Conservation (phyloP, 768 basidiomycete species). For the Collybiopsis luxurians region DNA sequence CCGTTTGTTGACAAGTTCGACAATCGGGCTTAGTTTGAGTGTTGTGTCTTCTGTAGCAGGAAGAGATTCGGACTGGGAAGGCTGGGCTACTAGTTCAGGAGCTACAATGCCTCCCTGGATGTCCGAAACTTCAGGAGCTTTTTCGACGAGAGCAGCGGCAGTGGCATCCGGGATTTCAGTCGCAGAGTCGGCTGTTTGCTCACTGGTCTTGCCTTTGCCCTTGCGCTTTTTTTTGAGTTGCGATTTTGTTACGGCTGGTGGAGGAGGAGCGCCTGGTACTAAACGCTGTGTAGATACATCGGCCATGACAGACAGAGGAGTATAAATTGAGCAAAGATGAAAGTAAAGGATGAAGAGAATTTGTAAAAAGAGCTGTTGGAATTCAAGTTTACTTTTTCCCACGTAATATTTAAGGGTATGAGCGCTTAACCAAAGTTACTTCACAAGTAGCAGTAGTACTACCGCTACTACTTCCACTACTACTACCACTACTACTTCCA, state of each 20-base stretch:
- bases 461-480: too few species aligned
- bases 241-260: constrained; percentile 54
- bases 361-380: too few species aligned
- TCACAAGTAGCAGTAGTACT: too few species aligned
- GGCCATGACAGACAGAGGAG: constrained; percentile 4
- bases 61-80: constrained; percentile 30
- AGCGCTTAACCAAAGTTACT: too few species aligned
- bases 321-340: neutral
- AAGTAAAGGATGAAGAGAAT: neutral
- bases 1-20: constrained; percentile 78
- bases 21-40: constrained; percentile 63
- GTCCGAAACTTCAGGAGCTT: constrained; percentile 45
- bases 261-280: constrained; percentile 77
- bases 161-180: constrained; percentile 44
- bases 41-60: constrained; percentile 42
- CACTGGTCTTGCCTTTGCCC: constrained; percentile 40
- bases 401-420: too few species aligned
- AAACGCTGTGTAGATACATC: constrained; percentile 41
- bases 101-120: constrained; percentile 44
- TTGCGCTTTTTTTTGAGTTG: constrained; percentile 70
- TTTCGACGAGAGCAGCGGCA: constrained; percentile 46
- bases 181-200: constrained; percentile 45
- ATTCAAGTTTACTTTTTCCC: too few species aligned
- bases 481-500: too few species aligned
- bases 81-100: constrained; percentile 41